Conservation (phyloP, 345 rosid species). For the Syzygium oleosum region DNA sequence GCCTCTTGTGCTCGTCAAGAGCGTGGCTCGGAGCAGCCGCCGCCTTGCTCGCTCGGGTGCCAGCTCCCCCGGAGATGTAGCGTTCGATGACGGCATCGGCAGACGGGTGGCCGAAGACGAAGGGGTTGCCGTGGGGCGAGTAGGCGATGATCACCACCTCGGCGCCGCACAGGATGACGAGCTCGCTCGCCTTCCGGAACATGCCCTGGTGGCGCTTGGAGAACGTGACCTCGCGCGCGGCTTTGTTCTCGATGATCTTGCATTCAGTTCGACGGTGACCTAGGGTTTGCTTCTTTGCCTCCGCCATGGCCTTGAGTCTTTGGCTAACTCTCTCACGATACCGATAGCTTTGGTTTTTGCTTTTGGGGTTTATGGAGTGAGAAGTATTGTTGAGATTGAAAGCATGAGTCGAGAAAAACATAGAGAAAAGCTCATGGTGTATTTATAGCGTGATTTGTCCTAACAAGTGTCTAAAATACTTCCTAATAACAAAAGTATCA, state of each 20-base stretch:
- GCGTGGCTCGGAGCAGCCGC: neutral
- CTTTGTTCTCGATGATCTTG: neutral
- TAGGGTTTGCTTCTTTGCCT: neutral
- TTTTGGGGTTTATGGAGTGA: neutral
- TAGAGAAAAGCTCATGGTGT: neutral
- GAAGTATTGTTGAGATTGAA: neutral
- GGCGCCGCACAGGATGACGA: neutral
- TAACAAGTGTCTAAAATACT: neutral
- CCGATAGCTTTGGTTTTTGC: neutral
- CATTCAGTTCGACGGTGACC: neutral
- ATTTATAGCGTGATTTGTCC: neutral
- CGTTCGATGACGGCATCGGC: neutral
- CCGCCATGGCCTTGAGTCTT: neutral
- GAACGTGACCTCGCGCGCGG: neutral
- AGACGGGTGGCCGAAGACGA: neutral
- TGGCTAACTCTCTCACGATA: neutral
- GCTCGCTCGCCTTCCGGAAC: neutral
- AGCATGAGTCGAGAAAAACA: neutral
- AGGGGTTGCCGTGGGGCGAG: neutral
- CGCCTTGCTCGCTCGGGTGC: fast-evolving
- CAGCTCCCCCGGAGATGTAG: neutral
- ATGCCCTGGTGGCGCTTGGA: neutral
- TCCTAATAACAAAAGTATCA: neutral
- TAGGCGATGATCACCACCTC: neutral
- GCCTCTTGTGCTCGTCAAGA: neutral